Conservation (phyloP, 257 asterid genomes). For the Nicotiana obtusifolia region DNA sequence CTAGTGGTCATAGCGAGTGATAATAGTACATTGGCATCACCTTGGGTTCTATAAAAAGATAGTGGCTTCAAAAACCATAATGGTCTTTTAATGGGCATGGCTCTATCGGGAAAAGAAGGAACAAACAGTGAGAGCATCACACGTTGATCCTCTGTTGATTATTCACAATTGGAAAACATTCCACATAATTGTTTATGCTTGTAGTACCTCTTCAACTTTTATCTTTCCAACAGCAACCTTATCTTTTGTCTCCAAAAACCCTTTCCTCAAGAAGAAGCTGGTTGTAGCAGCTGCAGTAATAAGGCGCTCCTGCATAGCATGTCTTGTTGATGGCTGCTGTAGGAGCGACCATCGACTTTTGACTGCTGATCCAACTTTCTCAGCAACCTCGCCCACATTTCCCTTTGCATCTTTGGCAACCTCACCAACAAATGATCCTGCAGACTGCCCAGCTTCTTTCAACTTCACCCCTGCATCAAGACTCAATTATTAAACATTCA, state of each 20-base stretch:
- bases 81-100: neutral
- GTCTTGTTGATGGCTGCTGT: constrained; percentile 86
- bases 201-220: constrained; percentile 81
- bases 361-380: constrained; percentile 73
- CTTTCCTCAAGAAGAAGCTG: constrained; percentile 73
- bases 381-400: constrained; percentile 76
- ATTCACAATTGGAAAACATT: neutral
- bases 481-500: neutral
- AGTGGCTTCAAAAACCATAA: neutral
- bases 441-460: constrained; percentile 76
- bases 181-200: neutral
- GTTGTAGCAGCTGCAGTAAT: constrained; percentile 88
- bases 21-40: neutral
- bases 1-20: neutral
- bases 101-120: neutral
- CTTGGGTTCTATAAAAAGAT: neutral
- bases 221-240: constrained; percentile 78
- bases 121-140: neutral
- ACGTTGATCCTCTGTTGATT: neutral
- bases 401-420: constrained; percentile 91
- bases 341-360: constrained; percentile 77
- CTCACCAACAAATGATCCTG: constrained; percentile 79
- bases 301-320: constrained; percentile 79
- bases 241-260: constrained; percentile 83
- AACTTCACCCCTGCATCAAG: constrained; percentile 58